Percentiles rank a stretch among this genome's conserved stretches.
Evolutionary conservation across 305 asterid species (phyloP).

Genomic region (Rubia peregrina): DNA sequence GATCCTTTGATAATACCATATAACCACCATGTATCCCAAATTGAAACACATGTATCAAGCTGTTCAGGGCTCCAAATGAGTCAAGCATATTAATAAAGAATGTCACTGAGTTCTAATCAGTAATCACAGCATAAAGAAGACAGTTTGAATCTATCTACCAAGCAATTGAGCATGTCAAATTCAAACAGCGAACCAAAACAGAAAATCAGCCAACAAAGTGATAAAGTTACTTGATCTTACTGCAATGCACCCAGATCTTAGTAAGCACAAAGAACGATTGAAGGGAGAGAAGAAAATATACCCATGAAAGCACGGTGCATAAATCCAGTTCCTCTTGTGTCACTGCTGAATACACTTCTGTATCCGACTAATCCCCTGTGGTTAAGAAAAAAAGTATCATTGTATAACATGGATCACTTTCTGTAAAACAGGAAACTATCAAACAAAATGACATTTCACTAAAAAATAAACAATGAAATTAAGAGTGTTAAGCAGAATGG

Average conservation of each 20-base stretch:
- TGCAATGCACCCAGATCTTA: constrained; percentile 8
- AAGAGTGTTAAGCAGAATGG: background rate
- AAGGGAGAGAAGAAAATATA: constrained; percentile 30
- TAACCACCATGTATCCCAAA: background rate
- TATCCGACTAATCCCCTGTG: constrained; percentile 96
- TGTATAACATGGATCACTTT: constrained; percentile 2
- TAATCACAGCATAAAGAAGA: background rate
- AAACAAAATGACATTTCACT: background rate
- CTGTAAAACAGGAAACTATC: background rate
- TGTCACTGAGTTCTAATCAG: background rate
- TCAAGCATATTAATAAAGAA: background rate
- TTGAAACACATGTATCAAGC: background rate
- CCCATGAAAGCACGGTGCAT: constrained; percentile 99
- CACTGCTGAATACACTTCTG: constrained; percentile 95
- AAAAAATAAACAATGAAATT: background rate
- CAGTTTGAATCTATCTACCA: background rate
- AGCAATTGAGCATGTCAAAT: background rate
- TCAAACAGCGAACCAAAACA: background rate
- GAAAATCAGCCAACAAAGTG: constrained; percentile 3
- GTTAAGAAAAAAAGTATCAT: constrained; percentile 16
- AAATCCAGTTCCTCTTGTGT: constrained; percentile 95
- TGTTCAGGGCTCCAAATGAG: constrained; percentile 2
- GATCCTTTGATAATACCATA: background rate
- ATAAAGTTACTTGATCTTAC: background rate
- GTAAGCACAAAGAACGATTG: constrained; percentile 6